Evolutionary conservation across 1,284 basidiomycete genomes (phyloP), one percentile per base, ranked within the genome.

Genomic region (Phenoliferia sp.): DNA sequence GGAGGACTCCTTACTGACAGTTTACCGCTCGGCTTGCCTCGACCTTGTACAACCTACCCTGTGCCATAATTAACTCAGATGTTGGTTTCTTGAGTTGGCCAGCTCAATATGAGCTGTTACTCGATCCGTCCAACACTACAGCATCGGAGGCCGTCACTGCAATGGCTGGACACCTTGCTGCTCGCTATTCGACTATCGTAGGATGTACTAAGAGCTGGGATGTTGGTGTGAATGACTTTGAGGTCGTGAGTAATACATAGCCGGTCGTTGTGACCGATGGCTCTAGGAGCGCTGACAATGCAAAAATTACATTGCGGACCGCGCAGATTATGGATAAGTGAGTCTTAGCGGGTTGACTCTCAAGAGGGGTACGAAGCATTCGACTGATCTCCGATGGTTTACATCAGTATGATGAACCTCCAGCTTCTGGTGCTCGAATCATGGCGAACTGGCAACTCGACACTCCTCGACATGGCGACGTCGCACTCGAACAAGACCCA

Each of bases 381-480:
- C 9, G n/a, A 19, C 32, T 36, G 16, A 35, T 3, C 6, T 6
- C 33, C 3, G 22, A 3, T n/a, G n/a, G 6, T 36, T 26, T 87
- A 87, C 60, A 87, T 89, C 79, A 88, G 88, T 74, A 87, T 89
- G 87, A 88, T 89, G 85, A 89, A 87, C 73, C 82, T 89, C 28
- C 58, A 81, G 78, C 80, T 88, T 16, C 79, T 88, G 16, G 86
- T 86, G 76, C 79, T 80, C 7, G 84, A 85, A 19, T 83, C 82
- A 39, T 79, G 78, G 19, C 77, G 88, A 26, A 87, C 85, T 0
- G 83, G 84, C 3, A 87, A 88, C 74, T 71, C 81, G 22, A 87
- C 85, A 22, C 66, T 65, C 26, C 80, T 81, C 34, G 76, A 85
- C 17, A 88, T 88, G 58, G 87, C 87, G 4, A 83, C 82, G 31